Evolutionary conservation across 495 filamentous ascomycete genomes (phyloP).

Genomic region (Monascus purpureus): DNA sequence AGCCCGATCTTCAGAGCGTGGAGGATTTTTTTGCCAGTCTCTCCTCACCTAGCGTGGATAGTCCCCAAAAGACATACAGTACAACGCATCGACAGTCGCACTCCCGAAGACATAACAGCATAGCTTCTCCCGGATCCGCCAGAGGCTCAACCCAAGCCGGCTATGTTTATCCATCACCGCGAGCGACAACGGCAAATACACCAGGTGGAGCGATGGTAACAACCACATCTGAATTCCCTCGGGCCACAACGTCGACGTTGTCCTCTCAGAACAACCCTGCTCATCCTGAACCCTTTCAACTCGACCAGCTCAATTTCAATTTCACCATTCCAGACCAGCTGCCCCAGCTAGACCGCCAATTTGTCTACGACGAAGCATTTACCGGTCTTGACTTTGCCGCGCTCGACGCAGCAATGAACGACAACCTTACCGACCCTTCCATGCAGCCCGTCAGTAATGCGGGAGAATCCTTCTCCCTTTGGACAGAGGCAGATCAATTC

Average conservation of each 20-base stretch:
- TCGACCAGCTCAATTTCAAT: constrained; percentile 26
- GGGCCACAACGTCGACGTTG: constrained; percentile 24
- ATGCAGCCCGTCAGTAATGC: constrained; percentile 15
- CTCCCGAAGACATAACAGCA: constrained; percentile 23
- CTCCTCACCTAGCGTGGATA: too few species aligned
- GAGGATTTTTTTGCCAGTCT: constrained; percentile 89
- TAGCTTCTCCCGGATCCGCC: constrained; percentile 12
- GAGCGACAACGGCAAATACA: constrained; percentile 22
- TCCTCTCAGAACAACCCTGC: constrained; percentile 18
- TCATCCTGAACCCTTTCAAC: constrained; percentile 23
- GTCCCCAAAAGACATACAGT: too few species aligned
- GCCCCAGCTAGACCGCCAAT: constrained; percentile 59
- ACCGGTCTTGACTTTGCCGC: constrained; percentile 41
- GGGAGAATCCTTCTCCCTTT: constrained; percentile 15
- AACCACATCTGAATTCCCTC: constrained; percentile 30
- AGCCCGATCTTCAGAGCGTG: constrained; percentile 79
- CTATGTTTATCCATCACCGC: constrained; percentile 17
- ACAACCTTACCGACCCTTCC: too few species aligned
- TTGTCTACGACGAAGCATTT: constrained; percentile 69
- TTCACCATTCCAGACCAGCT: constrained; percentile 28
- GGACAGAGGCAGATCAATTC: constrained; percentile 21
- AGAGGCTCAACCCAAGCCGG: constrained; percentile 16
- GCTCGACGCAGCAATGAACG: constrained; percentile 20
- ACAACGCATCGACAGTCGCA: too few species aligned
- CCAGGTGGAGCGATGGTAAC: constrained; percentile 17